A percentile compares a stretch with the other conserved stretches of the same genome.
Conservation (phyloP, 2,329 filamentous ascomycete genomes). For the Cadophora malorum region DNA sequence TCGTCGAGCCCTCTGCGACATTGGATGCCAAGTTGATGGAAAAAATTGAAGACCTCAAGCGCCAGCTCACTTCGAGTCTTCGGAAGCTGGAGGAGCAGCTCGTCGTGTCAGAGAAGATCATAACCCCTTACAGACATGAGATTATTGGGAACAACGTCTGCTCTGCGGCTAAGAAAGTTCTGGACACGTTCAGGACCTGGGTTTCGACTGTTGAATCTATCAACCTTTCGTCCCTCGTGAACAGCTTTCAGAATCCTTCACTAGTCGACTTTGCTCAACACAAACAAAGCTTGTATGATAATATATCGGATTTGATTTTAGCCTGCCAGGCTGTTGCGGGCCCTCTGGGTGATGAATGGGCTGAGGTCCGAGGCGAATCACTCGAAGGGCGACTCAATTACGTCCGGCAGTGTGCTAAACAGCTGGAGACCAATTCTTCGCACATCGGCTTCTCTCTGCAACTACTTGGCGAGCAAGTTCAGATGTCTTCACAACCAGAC, state of each 20-base stretch:
- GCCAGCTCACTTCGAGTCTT: slow-evolving; percentile 83
- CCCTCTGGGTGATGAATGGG: slow-evolving; percentile 93
- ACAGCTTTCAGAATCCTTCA: slow-evolving; percentile 82
- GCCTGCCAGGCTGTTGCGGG: slow-evolving; percentile 91
- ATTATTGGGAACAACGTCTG: slow-evolving; percentile 84
- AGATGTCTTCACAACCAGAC: slow-evolving; percentile 54
- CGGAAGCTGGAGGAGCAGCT: slow-evolving; percentile 88
- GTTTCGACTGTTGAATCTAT: slow-evolving; percentile 90
- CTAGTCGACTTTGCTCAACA: slow-evolving; percentile 86
- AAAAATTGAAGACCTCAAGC: slow-evolving; percentile 83
- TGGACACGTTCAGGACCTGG: slow-evolving; percentile 91
- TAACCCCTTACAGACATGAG: slow-evolving; percentile 79
- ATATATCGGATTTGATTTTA: slow-evolving; percentile 86
- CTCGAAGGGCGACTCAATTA: slow-evolving; percentile 85
- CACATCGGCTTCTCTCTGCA: slow-evolving; percentile 90
- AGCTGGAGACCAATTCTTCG: slow-evolving; percentile 84
- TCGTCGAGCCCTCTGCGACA: slow-evolving; percentile 72
- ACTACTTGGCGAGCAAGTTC: slow-evolving; percentile 82
- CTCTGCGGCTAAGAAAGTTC: slow-evolving; percentile 75
- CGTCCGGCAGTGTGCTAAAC: slow-evolving; percentile 77
- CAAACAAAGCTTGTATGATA: slow-evolving; percentile 94
- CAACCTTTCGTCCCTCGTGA: slow-evolving; percentile 80
- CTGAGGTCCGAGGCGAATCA: slow-evolving; percentile 87
- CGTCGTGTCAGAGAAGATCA: slow-evolving; percentile 77
- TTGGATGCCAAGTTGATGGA: slow-evolving; percentile 82